Evolutionary conservation across 2,329 filamentous ascomycete genomes (phyloP), one percentile per base, ranked within the genome.

Genomic region (Decorospora gaudefroyi): DNA sequence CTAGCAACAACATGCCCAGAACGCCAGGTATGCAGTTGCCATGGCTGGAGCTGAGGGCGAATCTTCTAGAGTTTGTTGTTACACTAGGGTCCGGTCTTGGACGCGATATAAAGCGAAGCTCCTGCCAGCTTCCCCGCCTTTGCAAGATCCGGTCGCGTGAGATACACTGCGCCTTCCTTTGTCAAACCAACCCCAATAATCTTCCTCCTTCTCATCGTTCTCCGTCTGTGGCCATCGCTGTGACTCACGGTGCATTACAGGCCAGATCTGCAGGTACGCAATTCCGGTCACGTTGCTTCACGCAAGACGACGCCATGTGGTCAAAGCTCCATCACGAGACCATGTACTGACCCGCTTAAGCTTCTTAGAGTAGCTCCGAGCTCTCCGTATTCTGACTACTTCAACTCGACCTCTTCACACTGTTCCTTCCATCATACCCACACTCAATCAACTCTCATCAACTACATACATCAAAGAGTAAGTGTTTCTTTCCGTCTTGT

Each of bases 291-390:
- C 46, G 55, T 49, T 46, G 49, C 32, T 49, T 51, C 51, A 55
- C 46, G 37, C 38, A 51, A 43, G 40, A 57, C 35, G 41, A 51
- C 49, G 48, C 47, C 42, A 57, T 61, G 59, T 60, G 57, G 62
- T 46, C 62, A 54, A 54, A 62, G 64, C 62, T 62, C 42, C 33
- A 55, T 64, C 65, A 62, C 66, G 66, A 62, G 65, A 70, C 61
- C 57, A 45, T 41, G 51, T 44, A 61, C 61, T 61, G 63, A 68
- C 56, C 57, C 51, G 51, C 53, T 48, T 35, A 37, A 56, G 54
- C 55, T 59, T 57, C 48, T 34, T 42, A 22, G 3, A 39, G 27
- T 42, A 57, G 51, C 57, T 49, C 55, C 57, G 50, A 53, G 25
- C 48, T 42, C 55, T 48, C 53, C 59, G 61, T 59, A n/a, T 32